Percentiles rank a stretch among this genome's conserved stretches.
Evolutionary conservation across 805 yeast species (phyloP).

Genomic region (Alloascoidea hylecoeti): DNA sequence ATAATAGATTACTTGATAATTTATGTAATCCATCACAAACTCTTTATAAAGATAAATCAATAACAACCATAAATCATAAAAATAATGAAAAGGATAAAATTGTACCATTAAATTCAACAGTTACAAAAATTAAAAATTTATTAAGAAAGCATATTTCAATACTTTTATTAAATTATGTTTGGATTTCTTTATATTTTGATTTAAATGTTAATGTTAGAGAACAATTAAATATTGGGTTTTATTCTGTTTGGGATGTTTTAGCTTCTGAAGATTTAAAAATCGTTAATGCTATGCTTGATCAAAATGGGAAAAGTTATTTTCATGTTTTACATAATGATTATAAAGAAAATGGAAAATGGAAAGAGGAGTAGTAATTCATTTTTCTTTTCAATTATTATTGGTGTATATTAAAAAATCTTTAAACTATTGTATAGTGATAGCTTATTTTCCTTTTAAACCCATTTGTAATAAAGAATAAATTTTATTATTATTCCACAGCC

Average conservation of each 20-base stretch:
- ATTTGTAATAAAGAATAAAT: too few relatives aligned
- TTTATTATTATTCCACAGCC: too few relatives aligned
- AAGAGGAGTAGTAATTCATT: constrained; percentile 22
- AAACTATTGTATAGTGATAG: too few relatives aligned
- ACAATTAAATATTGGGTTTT: constrained; percentile 33
- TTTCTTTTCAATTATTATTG: too few relatives aligned
- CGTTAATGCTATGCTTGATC: constrained; percentile 45
- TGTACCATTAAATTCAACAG: background rate
- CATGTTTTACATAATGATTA: constrained; percentile 47
- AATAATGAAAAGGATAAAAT: too few relatives aligned
- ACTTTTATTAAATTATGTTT: background rate
- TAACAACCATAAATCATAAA: too few relatives aligned
- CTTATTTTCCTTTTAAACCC: too few relatives aligned
- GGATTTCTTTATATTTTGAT: constrained; percentile 14
- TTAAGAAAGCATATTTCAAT: background rate
- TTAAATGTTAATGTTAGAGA: constrained; percentile 30
- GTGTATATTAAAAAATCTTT: too few relatives aligned
- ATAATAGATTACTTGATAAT: background rate
- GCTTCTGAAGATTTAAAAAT: constrained; percentile 43
- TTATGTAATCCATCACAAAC: background rate
- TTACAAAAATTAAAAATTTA: background rate
- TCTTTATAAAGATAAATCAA: background rate
- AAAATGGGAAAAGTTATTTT: constrained; percentile 45
- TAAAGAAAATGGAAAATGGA: constrained; percentile 63
- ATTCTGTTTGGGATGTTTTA: constrained; percentile 42